These are phyloP conservation scores for Trebouxia sp. DNA, from an alignment of 139 green algal genomes.

Conservation along the genomic window DNA sequence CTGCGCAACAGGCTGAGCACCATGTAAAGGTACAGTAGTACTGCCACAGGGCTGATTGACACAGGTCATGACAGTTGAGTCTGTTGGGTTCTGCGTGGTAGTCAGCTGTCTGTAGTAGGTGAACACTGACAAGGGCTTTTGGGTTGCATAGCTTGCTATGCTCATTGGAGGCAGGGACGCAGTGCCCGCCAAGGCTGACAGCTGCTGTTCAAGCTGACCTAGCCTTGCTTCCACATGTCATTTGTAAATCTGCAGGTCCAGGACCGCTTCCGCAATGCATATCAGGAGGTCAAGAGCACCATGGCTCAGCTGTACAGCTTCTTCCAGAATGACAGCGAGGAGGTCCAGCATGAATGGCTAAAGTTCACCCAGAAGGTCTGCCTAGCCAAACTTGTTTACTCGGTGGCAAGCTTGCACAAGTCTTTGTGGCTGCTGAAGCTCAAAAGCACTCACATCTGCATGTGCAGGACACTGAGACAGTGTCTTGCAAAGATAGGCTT, in stretches of 20 bases:
- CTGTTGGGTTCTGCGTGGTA: too few relatives aligned
- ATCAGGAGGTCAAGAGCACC: conserved; percentile 58
- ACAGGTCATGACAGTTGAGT: too few relatives aligned
- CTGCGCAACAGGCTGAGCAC: conserved; percentile 67
- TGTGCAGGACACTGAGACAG: too few relatives aligned
- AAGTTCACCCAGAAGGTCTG: conserved; percentile 65
- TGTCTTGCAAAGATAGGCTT: too few relatives aligned
- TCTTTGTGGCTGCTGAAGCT: background rate
- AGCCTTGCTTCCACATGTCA: background rate
- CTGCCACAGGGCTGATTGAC: background rate
- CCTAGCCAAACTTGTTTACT: too few relatives aligned
- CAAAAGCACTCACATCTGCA: too few relatives aligned
- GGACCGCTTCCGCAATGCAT: conserved; percentile 43
- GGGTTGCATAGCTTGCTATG: too few relatives aligned
- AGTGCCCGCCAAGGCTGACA: too few relatives aligned
- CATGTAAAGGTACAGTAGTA: conserved; percentile 38
- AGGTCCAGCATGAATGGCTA: conserved; percentile 87
- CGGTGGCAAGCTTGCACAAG: too few relatives aligned
- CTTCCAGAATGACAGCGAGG: conserved; percentile 79
- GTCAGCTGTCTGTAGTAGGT: too few relatives aligned
- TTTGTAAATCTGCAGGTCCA: conserved; percentile 41
- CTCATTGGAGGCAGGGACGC: too few relatives aligned
- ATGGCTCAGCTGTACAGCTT: conserved; percentile 66
- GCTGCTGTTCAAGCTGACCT: background rate
- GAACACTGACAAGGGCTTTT: too few relatives aligned